Evolutionary conservation across 169 alveolate species (phyloP), one percentile per base, ranked within the genome.

Genomic region (Babesia bigemina): DNA sequence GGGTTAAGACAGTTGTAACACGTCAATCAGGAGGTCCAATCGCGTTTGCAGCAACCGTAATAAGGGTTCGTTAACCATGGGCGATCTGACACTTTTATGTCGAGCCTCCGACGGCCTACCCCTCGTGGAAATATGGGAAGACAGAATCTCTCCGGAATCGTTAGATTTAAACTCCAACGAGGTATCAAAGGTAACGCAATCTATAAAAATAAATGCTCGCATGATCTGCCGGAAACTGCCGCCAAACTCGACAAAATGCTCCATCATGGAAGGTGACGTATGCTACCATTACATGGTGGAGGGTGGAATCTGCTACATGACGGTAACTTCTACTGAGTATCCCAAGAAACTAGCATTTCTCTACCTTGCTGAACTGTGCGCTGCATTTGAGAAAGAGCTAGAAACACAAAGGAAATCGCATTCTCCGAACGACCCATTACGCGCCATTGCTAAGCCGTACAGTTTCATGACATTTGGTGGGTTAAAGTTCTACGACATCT

Each of bases 31-130:
- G 39, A 33, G 39, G 39, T 33, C 10, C 6, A 6, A 33, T 33
- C 39, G 39, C 39, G 39, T 33, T 33, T 33, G 39, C 39, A 6
- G 6, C 6, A 33, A 33, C 39, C 10, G 39, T 33, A 33, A 4
- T 33, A 33, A 33, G 39, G 57, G 10, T 0, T 16, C 56, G 12
- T 1, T 47, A n/a, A 67, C 24, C 4, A 90, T 90, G 94, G 87
- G 92, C 24, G 94, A 90, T 73, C 70, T 79, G 21, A 88, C 86
- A 42, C 39, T 90, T 21, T 66, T 90, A 13, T 90, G 94, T 79
- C 82, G 94, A 26, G 88, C 91, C 22, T 71, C 84, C 59, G 94
- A 90, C 62, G 94, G 92, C 33, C 71, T 90, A 62, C 91, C 92
- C 26, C 76, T 90, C 53, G 94, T 90, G 47, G 94, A 86, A 63